A percentile compares a stretch with the other conserved stretches of the same genome.
Evolutionary conservation across 2,329 filamentous ascomycete species (phyloP).

Genomic region (Phaeosphaeria sp.): DNA sequence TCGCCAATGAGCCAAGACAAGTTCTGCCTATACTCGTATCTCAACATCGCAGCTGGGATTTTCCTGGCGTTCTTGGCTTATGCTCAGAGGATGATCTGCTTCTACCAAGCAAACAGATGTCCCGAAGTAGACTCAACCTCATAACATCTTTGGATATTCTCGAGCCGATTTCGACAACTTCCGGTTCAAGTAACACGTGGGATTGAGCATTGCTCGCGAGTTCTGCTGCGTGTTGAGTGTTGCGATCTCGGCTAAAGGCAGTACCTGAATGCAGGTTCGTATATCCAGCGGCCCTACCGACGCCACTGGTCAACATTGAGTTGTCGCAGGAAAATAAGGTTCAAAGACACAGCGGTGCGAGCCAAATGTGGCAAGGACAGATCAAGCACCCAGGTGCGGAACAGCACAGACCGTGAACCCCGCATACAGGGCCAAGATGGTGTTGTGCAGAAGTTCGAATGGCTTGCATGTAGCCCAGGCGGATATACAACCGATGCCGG

Average conservation of each 20-base stretch:
- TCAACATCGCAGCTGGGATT: background rate
- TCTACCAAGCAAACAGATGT: background rate
- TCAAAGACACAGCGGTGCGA: background rate
- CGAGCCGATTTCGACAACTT: background rate
- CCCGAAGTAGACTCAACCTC: background rate
- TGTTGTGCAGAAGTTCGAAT: conserved; percentile 1
- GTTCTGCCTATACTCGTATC: conserved; percentile 6
- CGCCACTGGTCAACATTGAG: background rate
- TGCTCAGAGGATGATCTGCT: background rate
- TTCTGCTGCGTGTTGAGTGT: background rate
- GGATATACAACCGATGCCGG: background rate
- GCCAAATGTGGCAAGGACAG: background rate
- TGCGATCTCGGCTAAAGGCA: conserved; percentile 1
- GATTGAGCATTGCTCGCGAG: background rate
- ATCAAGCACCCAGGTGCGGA: background rate
- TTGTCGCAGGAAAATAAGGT: background rate
- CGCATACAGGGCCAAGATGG: background rate
- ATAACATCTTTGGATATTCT: background rate
- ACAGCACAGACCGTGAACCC: background rate
- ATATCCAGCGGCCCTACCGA: background rate
- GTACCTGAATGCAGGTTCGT: background rate
- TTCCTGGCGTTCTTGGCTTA: background rate
- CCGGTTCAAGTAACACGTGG: background rate
- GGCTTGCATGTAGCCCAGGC: background rate
- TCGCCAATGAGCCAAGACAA: background rate